Conservation (phyloP, 1,284 basidiomycete genomes). For the Leccinum pachyderme region DNA sequence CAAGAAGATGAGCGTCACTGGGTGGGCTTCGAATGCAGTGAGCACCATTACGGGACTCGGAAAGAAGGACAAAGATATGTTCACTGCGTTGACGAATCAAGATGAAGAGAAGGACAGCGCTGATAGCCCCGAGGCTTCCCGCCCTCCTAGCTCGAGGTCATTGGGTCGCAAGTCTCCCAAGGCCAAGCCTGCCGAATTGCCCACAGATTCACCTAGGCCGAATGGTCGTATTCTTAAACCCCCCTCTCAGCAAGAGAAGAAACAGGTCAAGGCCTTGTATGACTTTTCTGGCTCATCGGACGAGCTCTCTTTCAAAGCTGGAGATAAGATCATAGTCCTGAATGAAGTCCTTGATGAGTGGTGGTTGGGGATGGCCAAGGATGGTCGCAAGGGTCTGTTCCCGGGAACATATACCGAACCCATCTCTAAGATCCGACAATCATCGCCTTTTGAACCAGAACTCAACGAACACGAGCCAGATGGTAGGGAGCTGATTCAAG, state of each 20-base stretch:
- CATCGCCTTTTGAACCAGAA: conserved; percentile 23
- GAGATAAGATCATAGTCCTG: conserved; percentile 71
- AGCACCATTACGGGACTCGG: conserved; percentile 55
- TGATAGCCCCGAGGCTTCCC: conserved; percentile 22
- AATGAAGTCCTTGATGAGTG: conserved; percentile 80
- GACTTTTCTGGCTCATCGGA: conserved; percentile 73
- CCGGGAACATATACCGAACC: conserved; percentile 71
- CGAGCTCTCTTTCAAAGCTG: conserved; percentile 70
- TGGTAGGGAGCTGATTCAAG: conserved; percentile 20
- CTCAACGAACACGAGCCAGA: conserved; percentile 14
- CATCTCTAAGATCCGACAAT: conserved; percentile 29
- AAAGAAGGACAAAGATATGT: conserved; percentile 65
- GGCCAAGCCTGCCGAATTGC: conserved; percentile 38
- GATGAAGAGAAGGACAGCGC: conserved; percentile 34
- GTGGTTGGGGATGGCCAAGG: conserved; percentile 75
- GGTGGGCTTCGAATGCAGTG: conserved; percentile 65
- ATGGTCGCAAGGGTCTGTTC: conserved; percentile 71
- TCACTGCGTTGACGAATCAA: conserved; percentile 53
- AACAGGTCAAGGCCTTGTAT: conserved; percentile 66
- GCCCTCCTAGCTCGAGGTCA: conserved; percentile 29
- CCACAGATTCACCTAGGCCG: conserved; percentile 37
- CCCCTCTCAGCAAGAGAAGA: conserved; percentile 47
- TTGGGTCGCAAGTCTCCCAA: conserved; percentile 37
- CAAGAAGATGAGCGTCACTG: conserved; percentile 49
- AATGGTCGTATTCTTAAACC: conserved; percentile 48